Conservation (phyloP, 148 eudicot species). For the Camellia sinensis region DNA sequence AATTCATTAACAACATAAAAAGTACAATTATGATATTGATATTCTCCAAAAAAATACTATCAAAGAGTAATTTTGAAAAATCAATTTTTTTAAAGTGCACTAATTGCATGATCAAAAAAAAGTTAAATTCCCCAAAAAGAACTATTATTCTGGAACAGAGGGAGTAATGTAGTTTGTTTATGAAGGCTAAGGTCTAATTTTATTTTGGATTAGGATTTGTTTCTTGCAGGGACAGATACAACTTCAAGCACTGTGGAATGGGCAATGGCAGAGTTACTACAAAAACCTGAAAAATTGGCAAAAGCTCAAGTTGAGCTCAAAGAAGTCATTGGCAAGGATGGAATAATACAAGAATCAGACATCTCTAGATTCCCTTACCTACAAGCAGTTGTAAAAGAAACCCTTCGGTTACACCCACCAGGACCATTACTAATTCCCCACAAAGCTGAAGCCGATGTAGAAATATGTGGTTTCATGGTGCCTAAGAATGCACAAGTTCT, state of each 20-base stretch:
- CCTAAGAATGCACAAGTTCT: conserved; percentile 34
- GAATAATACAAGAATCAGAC: conserved; percentile 27
- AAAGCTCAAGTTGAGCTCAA: conserved; percentile 33
- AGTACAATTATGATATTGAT: too few relatives aligned
- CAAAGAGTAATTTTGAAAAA: too few relatives aligned
- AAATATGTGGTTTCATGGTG: conserved; percentile 14
- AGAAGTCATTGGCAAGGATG: conserved; percentile 16
- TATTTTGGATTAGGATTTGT: conserved; percentile 22
- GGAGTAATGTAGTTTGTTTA: background rate
- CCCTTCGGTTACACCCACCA: conserved; percentile 29
- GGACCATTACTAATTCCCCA: conserved; percentile 32
- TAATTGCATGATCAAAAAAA: too few relatives aligned
- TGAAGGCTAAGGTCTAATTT: background rate
- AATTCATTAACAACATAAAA: too few relatives aligned
- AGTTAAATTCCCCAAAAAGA: too few relatives aligned
- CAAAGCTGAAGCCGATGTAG: conserved; percentile 18
- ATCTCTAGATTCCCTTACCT: conserved; percentile 22
- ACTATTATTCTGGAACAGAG: too few relatives aligned
- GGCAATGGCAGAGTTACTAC: conserved; percentile 36
- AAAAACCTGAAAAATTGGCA: conserved; percentile 19
- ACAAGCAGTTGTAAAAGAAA: conserved; percentile 33
- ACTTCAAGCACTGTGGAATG: conserved; percentile 30
- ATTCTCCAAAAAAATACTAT: too few relatives aligned
- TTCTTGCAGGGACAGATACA: conserved; percentile 37
- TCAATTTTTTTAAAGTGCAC: too few relatives aligned